phyloP scores from a whole-genome alignment of 2,329 filamentous ascomycete genomes.

The Aureobasidium sp. region DNA sequence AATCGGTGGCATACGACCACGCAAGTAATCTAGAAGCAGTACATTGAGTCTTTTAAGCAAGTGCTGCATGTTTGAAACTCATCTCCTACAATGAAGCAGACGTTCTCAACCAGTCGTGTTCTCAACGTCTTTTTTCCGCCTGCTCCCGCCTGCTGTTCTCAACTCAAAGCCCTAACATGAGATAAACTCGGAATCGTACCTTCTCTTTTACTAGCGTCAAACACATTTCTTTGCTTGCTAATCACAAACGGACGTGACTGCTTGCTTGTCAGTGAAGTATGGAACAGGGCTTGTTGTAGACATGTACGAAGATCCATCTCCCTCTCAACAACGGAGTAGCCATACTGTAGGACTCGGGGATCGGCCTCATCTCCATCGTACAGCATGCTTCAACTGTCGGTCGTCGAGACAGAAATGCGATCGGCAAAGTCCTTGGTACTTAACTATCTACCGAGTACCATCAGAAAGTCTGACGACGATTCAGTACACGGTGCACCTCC shows the following conservation, averaged over 20 bases:
- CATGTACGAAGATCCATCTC: background rate
- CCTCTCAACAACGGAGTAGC: background rate
- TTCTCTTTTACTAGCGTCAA: background rate
- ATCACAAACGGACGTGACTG: background rate
- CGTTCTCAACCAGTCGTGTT: background rate
- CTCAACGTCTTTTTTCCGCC: background rate
- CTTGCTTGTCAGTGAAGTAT: background rate
- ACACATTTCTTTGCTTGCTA: background rate
- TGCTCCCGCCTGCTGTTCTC: background rate
- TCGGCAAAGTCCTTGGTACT: background rate
- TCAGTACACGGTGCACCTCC: background rate
- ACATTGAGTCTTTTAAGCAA: background rate
- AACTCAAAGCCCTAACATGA: background rate
- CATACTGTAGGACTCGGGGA: background rate
- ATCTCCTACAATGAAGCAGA: too few relatives aligned
- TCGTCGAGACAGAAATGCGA: slow-evolving; percentile 2
- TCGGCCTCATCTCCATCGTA: background rate
- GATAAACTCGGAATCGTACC: background rate
- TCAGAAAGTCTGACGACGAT: background rate
- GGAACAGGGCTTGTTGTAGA: background rate
- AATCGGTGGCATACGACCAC: background rate
- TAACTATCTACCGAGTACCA: background rate
- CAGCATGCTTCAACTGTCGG: background rate
- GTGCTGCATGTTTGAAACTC: background rate
- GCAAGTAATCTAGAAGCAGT: background rate